A percentile compares a stretch with the other conserved stretches of the same genome.
Evolutionary conservation across 2,329 filamentous ascomycete genomes (phyloP).

Genomic region (Fusarium sp.): DNA sequence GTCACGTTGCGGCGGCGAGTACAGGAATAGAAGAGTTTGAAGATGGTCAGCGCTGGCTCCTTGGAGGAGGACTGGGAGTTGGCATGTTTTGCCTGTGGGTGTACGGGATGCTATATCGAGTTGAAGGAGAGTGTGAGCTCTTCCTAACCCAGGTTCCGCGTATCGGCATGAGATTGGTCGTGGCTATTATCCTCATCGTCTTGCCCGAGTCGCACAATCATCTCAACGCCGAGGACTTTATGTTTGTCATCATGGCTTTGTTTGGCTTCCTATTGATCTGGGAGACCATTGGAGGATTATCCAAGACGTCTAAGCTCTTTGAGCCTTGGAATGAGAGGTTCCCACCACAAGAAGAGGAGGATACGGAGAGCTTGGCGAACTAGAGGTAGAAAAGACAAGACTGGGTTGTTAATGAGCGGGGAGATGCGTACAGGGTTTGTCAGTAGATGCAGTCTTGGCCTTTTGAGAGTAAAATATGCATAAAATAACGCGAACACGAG

Average conservation of each 20-base stretch:
- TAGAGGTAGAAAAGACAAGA: background rate
- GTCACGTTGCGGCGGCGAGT: slow-evolving; percentile 55
- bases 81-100: slow-evolving; percentile 56
- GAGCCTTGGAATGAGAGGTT: slow-evolving; percentile 47
- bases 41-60: slow-evolving; percentile 55
- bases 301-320: slow-evolving; percentile 44
- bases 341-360: slow-evolving; percentile 42
- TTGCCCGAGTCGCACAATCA: slow-evolving; percentile 49
- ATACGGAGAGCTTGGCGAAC: slow-evolving; percentile 28
- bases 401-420: background rate
- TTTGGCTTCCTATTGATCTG: slow-evolving; percentile 54
- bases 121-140: slow-evolving; percentile 48
- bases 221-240: slow-evolving; percentile 47
- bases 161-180: slow-evolving; percentile 47
- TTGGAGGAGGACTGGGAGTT: slow-evolving; percentile 56
- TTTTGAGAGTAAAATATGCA: background rate
- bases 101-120: slow-evolving; percentile 53
- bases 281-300: slow-evolving; percentile 53
- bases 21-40: slow-evolving; percentile 51
- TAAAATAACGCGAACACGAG: background rate
- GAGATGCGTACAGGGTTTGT: background rate
- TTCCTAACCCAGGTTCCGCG: slow-evolving; percentile 48
- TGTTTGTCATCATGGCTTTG: slow-evolving; percentile 54
- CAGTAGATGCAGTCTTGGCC: background rate
- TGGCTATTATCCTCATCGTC: slow-evolving; percentile 47